phyloP scores from a whole-genome alignment of 1,139 yeast genomes.

The Candida smagusa region DNA sequence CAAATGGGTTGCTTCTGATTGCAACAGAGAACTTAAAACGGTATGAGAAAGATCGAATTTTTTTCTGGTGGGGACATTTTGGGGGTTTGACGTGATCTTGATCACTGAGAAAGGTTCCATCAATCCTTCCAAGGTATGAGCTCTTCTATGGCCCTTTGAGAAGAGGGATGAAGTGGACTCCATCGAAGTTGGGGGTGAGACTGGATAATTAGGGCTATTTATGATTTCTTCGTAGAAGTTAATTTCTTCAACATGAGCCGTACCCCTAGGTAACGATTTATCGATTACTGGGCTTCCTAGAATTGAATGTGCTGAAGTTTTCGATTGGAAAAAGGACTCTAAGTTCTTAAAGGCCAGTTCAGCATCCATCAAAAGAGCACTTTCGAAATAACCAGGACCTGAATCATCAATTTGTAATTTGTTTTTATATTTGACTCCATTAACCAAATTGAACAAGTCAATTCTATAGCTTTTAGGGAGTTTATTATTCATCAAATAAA shows the following conservation, averaged over 20 bases:
- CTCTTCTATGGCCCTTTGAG: conserved; percentile 11
- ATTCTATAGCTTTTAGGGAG: conserved; percentile 48
- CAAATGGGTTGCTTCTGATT: background rate
- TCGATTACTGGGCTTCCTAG: background rate
- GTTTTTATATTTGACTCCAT: conserved; percentile 51
- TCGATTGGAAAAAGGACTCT: conserved; percentile 34
- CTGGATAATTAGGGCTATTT: conserved; percentile 4
- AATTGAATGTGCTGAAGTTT: background rate
- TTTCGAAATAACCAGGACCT: conserved; percentile 62
- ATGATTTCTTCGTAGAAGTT: conserved; percentile 8
- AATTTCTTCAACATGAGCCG: conserved; percentile 9
- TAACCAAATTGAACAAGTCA: conserved; percentile 51
- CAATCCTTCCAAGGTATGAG: conserved; percentile 15
- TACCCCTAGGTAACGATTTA: conserved; percentile 1
- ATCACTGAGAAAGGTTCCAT: conserved; percentile 15
- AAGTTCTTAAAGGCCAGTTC: conserved; percentile 44
- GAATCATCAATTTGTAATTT: conserved; percentile 57
- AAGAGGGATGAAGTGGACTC: background rate
- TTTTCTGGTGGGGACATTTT: conserved; percentile 9
- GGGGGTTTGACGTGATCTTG: conserved; percentile 7
- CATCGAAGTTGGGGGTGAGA: conserved; percentile 6
- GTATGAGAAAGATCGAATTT: conserved; percentile 21
- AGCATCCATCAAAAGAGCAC: conserved; percentile 50
- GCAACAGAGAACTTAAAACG: conserved; percentile 10
- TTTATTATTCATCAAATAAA: conserved; percentile 43